phyloP scores from a whole-genome alignment of 1,139 yeast species.

The Yamadazyma songkhlaensis region DNA sequence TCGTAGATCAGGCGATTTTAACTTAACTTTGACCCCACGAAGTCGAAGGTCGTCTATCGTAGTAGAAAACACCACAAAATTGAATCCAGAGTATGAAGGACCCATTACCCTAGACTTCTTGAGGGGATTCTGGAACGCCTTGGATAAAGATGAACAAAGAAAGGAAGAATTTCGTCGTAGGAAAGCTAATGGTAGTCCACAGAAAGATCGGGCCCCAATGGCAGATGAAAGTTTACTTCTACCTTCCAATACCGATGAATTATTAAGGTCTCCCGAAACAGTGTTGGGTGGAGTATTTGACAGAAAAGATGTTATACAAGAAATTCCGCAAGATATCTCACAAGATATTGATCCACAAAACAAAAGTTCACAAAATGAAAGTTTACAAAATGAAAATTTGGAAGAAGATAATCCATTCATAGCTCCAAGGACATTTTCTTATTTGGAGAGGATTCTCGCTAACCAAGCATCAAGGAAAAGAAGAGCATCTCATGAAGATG shows the following conservation, averaged over 20 bases:
- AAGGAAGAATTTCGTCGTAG: background rate
- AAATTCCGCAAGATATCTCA: no score
- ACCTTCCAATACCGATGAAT: conserved; percentile 8
- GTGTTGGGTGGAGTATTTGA: no score
- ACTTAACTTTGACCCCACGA: no score
- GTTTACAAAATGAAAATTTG: no score
- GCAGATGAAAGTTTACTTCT: conserved; percentile 7
- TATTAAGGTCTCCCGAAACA: conserved; percentile 14
- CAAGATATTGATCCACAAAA: no score
- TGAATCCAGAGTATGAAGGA: conserved; percentile 34
- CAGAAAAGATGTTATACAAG: no score
- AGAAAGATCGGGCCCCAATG: background rate
- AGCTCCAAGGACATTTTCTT: conserved; percentile 16
- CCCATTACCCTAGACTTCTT: conserved; percentile 41
- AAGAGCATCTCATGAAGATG: background rate
- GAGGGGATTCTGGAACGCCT: conserved; percentile 33
- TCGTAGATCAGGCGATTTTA: conserved; percentile 4
- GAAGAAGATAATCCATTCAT: conserved; percentile 5
- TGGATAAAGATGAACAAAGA: conserved; percentile 17
- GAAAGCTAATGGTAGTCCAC: background rate
- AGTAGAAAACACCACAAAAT: conserved; percentile 22
- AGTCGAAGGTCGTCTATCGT: conserved; percentile 34
- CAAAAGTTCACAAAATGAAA: no score
- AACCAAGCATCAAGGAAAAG: conserved; percentile 14
- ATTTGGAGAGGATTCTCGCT: conserved; percentile 30